A percentile compares a stretch with the other conserved stretches of the same genome.
These are phyloP conservation scores for Crepidotus variabilis DNA, from an alignment of 768 basidiomycete genomes.

Conservation along the genomic window DNA sequence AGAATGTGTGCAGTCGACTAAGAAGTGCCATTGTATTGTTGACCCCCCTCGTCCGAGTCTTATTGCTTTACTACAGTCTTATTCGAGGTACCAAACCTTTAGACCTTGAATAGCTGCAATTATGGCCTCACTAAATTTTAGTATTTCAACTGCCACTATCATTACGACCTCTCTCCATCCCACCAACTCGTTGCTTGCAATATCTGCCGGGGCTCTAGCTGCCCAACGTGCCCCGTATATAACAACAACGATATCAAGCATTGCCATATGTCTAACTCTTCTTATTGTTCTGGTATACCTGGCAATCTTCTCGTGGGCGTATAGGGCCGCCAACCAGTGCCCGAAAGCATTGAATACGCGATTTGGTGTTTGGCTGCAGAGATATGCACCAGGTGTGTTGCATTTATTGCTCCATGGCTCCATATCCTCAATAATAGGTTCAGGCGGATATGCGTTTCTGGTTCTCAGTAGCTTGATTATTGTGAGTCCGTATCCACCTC, in stretches of 20 bases:
- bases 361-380: slow-evolving; percentile 40
- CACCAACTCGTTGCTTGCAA: background rate
- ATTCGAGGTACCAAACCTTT: no score
- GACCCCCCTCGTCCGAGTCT: no score
- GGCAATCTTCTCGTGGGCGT: slow-evolving; percentile 45
- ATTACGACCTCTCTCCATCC: background rate
- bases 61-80: no score
- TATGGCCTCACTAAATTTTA: background rate
- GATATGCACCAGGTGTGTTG: slow-evolving; percentile 49
- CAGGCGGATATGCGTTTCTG: slow-evolving; percentile 50
- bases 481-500: slow-evolving; percentile 24
- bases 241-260: slow-evolving; percentile 30
- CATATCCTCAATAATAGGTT: slow-evolving; percentile 14
- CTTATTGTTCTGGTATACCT: slow-evolving; percentile 44
- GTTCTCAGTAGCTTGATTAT: slow-evolving; percentile 45
- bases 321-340: slow-evolving; percentile 40
- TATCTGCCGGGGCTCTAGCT: background rate
- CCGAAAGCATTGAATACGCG: slow-evolving; percentile 49
- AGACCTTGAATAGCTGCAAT: no score
- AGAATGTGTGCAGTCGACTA: no score
- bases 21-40: no score
- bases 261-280: slow-evolving; percentile 31
- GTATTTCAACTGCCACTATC: background rate
- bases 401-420: background rate
- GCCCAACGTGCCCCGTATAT: slow-evolving; percentile 13